phyloP scores from a whole-genome alignment of 306 rosid genomes.

The Sesbania bispinosa region DNA sequence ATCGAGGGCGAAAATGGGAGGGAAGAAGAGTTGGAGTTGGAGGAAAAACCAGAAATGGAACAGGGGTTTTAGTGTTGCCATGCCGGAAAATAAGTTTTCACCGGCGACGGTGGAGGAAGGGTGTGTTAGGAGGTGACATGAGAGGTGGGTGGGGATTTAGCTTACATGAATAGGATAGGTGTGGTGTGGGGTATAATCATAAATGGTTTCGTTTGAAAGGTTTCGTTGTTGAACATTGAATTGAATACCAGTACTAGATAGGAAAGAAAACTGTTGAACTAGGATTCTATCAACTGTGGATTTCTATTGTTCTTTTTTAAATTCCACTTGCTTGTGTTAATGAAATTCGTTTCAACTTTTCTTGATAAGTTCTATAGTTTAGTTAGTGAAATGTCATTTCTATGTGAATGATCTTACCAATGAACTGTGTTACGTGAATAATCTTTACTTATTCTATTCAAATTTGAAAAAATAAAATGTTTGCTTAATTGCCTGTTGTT shows the following conservation, averaged over 20 bases:
- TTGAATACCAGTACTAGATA: neutral
- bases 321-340: neutral
- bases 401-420: neutral
- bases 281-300: neutral
- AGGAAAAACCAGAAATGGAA: neutral
- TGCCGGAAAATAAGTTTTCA: neutral
- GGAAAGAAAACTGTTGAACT: neutral
- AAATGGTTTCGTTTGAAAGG: neutral
- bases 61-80: neutral
- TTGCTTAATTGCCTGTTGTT: no score
- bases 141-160: no score
- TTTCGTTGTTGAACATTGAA: neutral
- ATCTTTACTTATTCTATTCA: no score
- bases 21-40: neutral
- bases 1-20: slow-evolving; percentile 37
- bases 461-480: no score
- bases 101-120: slow-evolving; percentile 16
- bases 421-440: neutral
- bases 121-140: no score
- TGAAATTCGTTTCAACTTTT: neutral
- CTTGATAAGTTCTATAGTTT: neutral
- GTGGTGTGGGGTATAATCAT: neutral
- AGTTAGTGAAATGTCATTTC: neutral
- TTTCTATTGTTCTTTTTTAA: neutral
- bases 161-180: no score